phyloP scores from a whole-genome alignment of 2,329 filamentous ascomycete genomes.

The Cladosporium velox region DNA sequence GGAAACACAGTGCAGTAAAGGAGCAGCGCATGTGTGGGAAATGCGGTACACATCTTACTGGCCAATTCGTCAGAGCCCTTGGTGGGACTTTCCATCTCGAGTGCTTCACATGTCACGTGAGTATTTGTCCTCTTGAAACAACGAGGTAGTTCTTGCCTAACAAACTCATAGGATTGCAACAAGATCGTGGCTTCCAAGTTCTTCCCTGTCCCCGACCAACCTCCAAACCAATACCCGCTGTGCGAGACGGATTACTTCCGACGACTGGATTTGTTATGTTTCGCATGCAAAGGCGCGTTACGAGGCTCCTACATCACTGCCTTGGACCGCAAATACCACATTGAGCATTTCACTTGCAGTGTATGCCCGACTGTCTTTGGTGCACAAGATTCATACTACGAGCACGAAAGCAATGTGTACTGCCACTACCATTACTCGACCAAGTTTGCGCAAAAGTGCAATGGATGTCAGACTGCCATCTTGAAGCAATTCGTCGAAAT shows the following conservation, averaged over 20 bases:
- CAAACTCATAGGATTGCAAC: slow-evolving; percentile 75
- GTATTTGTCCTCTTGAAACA: slow-evolving; percentile 39
- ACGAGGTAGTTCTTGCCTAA: slow-evolving; percentile 26
- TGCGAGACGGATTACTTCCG: slow-evolving; percentile 99
- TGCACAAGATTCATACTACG: slow-evolving; percentile 97
- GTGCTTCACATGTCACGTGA: slow-evolving; percentile 95
- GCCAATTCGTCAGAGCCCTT: slow-evolving; percentile 92
- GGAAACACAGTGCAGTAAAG: slow-evolving; percentile 28
- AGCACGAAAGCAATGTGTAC: slow-evolving; percentile 94
- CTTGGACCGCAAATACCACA: slow-evolving; percentile 96
- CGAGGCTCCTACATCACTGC: slow-evolving; percentile 98
- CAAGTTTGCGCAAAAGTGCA: slow-evolving; percentile 92
- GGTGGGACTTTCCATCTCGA: slow-evolving; percentile 95
- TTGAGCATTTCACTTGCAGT: slow-evolving; percentile 98
- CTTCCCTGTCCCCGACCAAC: slow-evolving; percentile 92
- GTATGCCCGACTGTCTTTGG: slow-evolving; percentile 97
- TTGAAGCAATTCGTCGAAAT: slow-evolving; percentile 99
- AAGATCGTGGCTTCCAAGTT: slow-evolving; percentile 98
- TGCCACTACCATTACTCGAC: slow-evolving; percentile 99
- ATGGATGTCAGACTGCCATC: slow-evolving; percentile 95
- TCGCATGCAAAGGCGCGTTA: slow-evolving; percentile 86
- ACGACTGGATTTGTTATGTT: slow-evolving; percentile 85
- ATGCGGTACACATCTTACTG: slow-evolving; percentile 82
- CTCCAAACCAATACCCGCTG: slow-evolving; percentile 86
- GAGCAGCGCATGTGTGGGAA: slow-evolving; percentile 66